Conservation (phyloP, 2,329 filamentous ascomycete species). For the Fusarium sp. region DNA sequence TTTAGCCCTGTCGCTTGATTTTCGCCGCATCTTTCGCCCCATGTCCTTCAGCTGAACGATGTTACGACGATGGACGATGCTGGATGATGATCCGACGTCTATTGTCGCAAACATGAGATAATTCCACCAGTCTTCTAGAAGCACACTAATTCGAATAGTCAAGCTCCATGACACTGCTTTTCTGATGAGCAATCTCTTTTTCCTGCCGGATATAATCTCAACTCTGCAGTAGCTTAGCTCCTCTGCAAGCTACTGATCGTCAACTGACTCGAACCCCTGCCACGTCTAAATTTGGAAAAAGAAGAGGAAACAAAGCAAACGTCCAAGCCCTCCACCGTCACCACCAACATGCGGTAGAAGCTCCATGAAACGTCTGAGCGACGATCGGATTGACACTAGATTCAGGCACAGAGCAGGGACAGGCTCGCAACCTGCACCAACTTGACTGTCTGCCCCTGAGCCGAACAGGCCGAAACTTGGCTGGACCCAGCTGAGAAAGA, state of each 20-base stretch:
- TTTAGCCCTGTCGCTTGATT: neutral
- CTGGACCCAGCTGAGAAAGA: neutral
- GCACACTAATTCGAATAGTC: neutral
- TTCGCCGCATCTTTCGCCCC: constrained; percentile 6
- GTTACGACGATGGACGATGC: neutral
- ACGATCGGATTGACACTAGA: constrained; percentile 33
- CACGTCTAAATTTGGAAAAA: constrained; percentile 25
- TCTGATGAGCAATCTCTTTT: constrained; percentile 20
- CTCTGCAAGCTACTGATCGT: constrained; percentile 1
- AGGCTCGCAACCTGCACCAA: neutral
- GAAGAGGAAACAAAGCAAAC: constrained; percentile 17
- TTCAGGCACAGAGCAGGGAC: constrained; percentile 6
- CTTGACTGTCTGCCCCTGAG: neutral
- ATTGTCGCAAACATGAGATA: neutral
- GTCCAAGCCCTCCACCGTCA: constrained; percentile 34
- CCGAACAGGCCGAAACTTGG: constrained; percentile 17
- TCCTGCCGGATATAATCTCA: constrained; percentile 5
- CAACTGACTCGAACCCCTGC: constrained; percentile 29
- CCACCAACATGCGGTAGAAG: constrained; percentile 22
- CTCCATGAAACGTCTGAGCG: constrained; percentile 38
- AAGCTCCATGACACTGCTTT: neutral
- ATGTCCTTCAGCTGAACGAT: neutral
- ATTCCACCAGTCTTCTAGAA: neutral
- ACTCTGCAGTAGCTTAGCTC: constrained; percentile 9
- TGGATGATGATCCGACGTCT: neutral